Evolutionary conservation across 176 grass and related monocot genomes (phyloP).

Genomic region (Musa schizocarpa): DNA sequence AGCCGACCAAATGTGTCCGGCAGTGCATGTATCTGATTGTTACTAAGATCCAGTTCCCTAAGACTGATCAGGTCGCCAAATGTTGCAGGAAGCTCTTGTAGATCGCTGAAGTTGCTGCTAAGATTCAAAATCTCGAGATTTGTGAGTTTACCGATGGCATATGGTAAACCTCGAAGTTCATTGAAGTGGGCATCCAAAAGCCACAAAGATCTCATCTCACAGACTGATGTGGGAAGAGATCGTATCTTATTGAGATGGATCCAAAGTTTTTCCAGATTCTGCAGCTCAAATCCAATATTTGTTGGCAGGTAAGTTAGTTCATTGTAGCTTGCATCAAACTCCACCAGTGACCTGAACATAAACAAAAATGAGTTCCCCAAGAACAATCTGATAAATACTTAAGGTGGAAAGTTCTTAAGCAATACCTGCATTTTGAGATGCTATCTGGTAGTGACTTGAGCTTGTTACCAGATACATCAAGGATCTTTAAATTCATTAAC

Average conservation of each 20-base stretch:
- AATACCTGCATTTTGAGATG: constrained; percentile 90
- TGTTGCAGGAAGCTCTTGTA: constrained; percentile 59
- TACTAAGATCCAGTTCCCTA: constrained; percentile 84
- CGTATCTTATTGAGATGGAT: constrained; percentile 91
- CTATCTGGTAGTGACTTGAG: constrained; percentile 85
- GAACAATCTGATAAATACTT: not conserved
- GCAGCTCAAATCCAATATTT: constrained; percentile 89
- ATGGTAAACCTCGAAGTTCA: constrained; percentile 63
- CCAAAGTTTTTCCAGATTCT: constrained; percentile 50
- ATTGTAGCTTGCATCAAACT: constrained; percentile 97
- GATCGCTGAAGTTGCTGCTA: constrained; percentile 85
- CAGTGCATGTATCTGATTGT: constrained; percentile 63
- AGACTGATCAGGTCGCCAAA: constrained; percentile 70
- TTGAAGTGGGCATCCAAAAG: constrained; percentile 83
- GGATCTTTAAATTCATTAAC: constrained; percentile 63
- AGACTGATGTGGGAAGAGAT: constrained; percentile 59
- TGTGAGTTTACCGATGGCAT: constrained; percentile 57
- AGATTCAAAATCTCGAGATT: constrained; percentile 75
- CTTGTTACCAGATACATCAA: constrained; percentile 70
- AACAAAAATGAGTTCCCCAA: not conserved
- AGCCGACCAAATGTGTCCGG: constrained; percentile 86
- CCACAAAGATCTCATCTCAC: constrained; percentile 60
- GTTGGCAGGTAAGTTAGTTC: constrained; percentile 70
- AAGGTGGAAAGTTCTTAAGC: not conserved
- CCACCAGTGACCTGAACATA: constrained; percentile 50